These are phyloP conservation scores for Tulasnella sp. DNA, from an alignment of 768 basidiomycete genomes.

Conservation along the genomic window DNA sequence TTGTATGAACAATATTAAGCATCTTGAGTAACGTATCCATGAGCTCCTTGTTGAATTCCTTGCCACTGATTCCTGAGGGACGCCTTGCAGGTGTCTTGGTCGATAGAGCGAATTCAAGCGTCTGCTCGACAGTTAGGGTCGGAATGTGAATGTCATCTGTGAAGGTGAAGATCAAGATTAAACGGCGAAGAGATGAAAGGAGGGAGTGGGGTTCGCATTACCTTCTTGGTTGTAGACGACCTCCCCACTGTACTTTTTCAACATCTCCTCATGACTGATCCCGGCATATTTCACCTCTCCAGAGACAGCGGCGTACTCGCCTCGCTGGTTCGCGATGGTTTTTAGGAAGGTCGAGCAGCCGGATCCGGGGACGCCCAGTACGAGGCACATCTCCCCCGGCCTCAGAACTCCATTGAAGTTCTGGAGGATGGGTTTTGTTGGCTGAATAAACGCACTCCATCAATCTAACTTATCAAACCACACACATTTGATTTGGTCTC, in stretches of 20 bases:
- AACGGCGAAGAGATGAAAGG: not conserved
- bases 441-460: constrained; percentile 20
- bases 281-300: constrained; percentile 40
- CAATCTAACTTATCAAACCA: too few relatives aligned
- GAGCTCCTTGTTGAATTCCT: constrained; percentile 31
- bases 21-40: constrained; percentile 50
- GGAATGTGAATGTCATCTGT: constrained; percentile 42
- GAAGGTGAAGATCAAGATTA: constrained; percentile 13
- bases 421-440: constrained; percentile 47
- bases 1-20: constrained; percentile 66
- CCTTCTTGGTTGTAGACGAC: constrained; percentile 44
- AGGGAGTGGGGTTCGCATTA: constrained; percentile 23
- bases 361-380: constrained; percentile 34
- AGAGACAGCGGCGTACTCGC: constrained; percentile 30
- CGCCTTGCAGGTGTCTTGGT: constrained; percentile 34
- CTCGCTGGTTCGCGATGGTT: constrained; percentile 35
- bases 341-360: constrained; percentile 43
- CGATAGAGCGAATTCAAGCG: constrained; percentile 40
- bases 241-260: constrained; percentile 29
- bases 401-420: constrained; percentile 32
- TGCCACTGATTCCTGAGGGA: constrained; percentile 26
- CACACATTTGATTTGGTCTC: too few relatives aligned
- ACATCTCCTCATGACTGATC: constrained; percentile 36
- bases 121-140: constrained; percentile 39
- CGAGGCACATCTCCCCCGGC: constrained; percentile 67